Conservation (phyloP, 73 alveolate species). For the Effrenium voratum region DNA sequence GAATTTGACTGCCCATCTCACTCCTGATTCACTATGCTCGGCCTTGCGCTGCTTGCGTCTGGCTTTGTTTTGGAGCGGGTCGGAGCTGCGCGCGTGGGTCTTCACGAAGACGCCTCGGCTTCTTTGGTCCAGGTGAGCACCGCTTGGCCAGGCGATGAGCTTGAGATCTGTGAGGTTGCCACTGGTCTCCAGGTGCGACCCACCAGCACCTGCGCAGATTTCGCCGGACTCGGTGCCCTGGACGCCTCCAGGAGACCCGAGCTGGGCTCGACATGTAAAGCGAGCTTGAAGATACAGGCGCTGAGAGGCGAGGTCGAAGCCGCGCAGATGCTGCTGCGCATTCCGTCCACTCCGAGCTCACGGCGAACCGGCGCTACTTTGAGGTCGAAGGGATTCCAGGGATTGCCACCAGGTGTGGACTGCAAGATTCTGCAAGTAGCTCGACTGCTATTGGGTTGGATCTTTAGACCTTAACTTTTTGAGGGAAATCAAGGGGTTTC, state of each 20-base stretch:
- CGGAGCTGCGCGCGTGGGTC: too few relatives aligned
- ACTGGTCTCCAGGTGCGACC: constrained; percentile 17
- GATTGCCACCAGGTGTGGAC: not conserved
- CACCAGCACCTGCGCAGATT: constrained; percentile 12
- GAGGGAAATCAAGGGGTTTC: too few relatives aligned
- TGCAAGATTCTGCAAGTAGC: constrained; percentile 3
- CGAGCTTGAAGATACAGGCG: constrained; percentile 11
- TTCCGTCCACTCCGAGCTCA: not conserved
- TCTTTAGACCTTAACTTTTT: too few relatives aligned
- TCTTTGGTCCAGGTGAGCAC: too few relatives aligned
- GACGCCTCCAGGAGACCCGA: not conserved
- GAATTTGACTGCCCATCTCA: too few relatives aligned
- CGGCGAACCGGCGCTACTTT: not conserved
- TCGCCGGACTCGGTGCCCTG: constrained; percentile 1
- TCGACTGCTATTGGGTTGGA: too few relatives aligned
- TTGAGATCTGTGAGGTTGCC: not conserved
- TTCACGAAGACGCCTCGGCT: too few relatives aligned
- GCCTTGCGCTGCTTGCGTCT: too few relatives aligned
- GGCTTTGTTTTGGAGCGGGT: too few relatives aligned
- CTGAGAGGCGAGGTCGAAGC: not conserved
- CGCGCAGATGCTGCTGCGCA: constrained; percentile 9
- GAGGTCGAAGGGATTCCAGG: not conserved
- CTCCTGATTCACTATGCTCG: too few relatives aligned
- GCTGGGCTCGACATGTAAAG: not conserved
- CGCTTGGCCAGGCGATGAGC: not conserved